Evolutionary conservation across 1,284 basidiomycete species (phyloP).

Genomic region (Tausonia pullulans): DNA sequence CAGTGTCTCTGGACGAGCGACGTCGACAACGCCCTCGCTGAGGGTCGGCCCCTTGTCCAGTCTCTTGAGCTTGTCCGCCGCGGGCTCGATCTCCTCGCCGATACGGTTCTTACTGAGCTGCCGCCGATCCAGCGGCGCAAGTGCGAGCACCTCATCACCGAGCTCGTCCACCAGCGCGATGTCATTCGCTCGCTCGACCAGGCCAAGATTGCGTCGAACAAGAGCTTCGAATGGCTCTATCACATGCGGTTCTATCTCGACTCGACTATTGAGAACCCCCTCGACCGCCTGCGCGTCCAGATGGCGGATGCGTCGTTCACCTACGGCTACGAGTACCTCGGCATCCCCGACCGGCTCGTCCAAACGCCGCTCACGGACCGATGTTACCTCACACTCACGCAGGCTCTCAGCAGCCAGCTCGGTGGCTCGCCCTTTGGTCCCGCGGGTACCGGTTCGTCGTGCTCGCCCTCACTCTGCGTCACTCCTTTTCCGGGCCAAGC

Average conservation of each 20-base stretch:
- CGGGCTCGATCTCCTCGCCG: constrained; percentile 85
- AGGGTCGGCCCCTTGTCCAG: constrained; percentile 46
- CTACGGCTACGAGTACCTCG: constrained; percentile 98
- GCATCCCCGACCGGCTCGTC: constrained; percentile 90
- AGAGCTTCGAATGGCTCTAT: constrained; percentile 84
- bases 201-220: constrained; percentile 51
- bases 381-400: constrained; percentile 92
- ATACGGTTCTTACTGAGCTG: constrained; percentile 86
- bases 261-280: constrained; percentile 52
- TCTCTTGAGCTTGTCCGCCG: constrained; percentile 67
- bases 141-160: constrained; percentile 97
- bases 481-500: not conserved
- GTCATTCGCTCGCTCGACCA: constrained; percentile 72
- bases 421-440: constrained; percentile 97
- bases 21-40: constrained; percentile 62
- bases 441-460: constrained; percentile 73
- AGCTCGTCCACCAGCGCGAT: constrained; percentile 95
- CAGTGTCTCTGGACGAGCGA: constrained; percentile 89
- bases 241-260: constrained; percentile 99
- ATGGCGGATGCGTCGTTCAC: constrained; percentile 89
- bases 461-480: constrained; percentile 2
- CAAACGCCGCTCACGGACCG: constrained; percentile 98
- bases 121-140: constrained; percentile 81
- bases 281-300: constrained; percentile 66
- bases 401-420: constrained; percentile 86